phyloP scores from a whole-genome alignment of 2,329 filamentous ascomycete species.

The Penicillium sp. region DNA sequence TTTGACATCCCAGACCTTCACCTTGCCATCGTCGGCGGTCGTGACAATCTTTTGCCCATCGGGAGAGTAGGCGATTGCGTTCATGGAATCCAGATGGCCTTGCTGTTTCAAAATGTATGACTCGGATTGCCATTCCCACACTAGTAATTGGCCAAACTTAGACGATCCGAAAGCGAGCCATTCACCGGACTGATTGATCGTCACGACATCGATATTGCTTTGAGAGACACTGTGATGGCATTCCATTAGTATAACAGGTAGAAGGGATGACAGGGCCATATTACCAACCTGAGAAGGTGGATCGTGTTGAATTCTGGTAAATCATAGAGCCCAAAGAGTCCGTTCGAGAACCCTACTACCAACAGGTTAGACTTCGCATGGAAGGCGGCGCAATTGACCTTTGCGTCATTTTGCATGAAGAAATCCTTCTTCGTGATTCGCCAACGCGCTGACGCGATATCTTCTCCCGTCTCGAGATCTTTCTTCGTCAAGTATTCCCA shows the following conservation, averaged over 20 bases:
- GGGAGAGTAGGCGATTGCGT: conserved; percentile 84
- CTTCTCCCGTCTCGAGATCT: conserved; percentile 55
- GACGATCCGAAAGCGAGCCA: conserved; percentile 97
- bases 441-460: conserved; percentile 71
- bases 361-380: conserved; percentile 82
- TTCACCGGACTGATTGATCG: conserved; percentile 88
- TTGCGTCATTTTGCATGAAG: conserved; percentile 85
- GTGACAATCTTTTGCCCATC: conserved; percentile 92
- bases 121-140: conserved; percentile 99
- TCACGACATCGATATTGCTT: conserved; percentile 90
- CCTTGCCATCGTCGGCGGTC: conserved; percentile 90
- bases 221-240: conserved; percentile 72
- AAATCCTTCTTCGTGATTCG: conserved; percentile 86
- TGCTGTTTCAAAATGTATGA: conserved; percentile 98
- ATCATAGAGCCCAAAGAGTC: conserved; percentile 89
- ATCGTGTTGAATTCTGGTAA: conserved; percentile 94
- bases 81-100: conserved; percentile 94
- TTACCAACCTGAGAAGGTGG: conserved; percentile 60
- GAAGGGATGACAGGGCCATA: neutral
- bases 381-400: conserved; percentile 83
- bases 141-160: conserved; percentile 87
- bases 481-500: conserved; percentile 74
- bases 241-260: conserved; percentile 7
- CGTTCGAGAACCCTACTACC: conserved; percentile 94
- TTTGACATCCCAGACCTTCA: conserved; percentile 96